phyloP scores from a whole-genome alignment of 1,139 yeast species.

The Taiozyma onychis region DNA sequence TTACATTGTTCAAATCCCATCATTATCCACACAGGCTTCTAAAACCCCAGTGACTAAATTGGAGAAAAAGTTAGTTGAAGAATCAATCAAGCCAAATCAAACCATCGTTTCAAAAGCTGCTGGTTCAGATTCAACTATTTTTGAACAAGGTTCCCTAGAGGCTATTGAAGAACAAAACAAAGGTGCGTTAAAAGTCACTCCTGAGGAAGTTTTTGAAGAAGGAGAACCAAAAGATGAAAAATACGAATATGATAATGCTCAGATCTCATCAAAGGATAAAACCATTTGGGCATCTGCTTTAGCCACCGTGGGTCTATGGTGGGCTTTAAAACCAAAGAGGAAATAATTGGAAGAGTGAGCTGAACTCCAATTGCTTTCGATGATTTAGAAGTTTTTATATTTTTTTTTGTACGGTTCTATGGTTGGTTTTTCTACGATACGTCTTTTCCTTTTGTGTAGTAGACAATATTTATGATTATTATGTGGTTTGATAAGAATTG shows the following conservation, averaged over 20 bases:
- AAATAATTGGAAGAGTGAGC: neutral
- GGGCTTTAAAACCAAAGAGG: constrained; percentile 15
- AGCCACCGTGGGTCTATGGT: constrained; percentile 21
- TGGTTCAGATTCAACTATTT: constrained; percentile 19
- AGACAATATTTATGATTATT: neutral
- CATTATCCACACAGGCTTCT: constrained; percentile 46
- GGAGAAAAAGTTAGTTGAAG: constrained; percentile 20
- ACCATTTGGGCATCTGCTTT: constrained; percentile 14
- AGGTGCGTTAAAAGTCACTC: constrained; percentile 5
- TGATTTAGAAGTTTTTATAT: neutral
- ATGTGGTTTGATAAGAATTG: neutral
- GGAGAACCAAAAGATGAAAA: constrained; percentile 8
- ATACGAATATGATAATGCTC: constrained; percentile 18
- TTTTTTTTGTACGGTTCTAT: neutral
- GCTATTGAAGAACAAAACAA: constrained; percentile 11
- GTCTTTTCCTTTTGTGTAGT: neutral
- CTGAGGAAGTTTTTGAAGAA: constrained; percentile 8
- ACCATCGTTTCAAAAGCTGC: constrained; percentile 21
- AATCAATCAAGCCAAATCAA: constrained; percentile 21
- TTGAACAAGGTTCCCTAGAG: constrained; percentile 15
- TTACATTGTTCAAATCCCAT: constrained; percentile 49
- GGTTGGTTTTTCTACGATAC: neutral
- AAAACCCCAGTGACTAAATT: constrained; percentile 37
- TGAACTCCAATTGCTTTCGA: neutral
- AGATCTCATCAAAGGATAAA: constrained; percentile 16